Base-by-base conservation (phyloP, 2,329 filamentous ascomycete genomes). In the Coniochaeta sp. region DNA sequence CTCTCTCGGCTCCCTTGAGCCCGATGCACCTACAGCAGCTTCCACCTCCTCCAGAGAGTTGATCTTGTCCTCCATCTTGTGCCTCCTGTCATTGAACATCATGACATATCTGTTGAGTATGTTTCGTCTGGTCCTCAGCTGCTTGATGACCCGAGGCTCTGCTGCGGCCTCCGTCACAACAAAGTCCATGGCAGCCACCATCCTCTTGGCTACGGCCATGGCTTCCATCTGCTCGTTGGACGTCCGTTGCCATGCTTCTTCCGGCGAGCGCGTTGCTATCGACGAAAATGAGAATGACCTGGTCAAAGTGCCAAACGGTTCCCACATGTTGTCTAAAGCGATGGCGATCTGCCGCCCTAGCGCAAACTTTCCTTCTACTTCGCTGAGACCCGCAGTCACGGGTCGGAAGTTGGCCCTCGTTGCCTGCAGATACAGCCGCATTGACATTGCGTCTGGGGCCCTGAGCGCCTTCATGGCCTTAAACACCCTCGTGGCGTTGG, bases 401-500 rank as follows among this genome's bases (percentile, higher is more conserved):
- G 79, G 72, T 34, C 74, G 69, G 69, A 78, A 76, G 67, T 71
- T 80, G 56, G 74, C 75, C 52, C 85, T 73, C 5, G 84, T 81
- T 16, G 83, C 72, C 38, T 80, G 77, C 31, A 90, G 76, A 70
- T 87, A 90, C 7, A 79, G 69, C 43, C 78, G 76, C 62, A 89
- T 71, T 19, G 79, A 71, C 43, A 73, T 69, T 6, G 81, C 64
- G 64, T 89, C 85, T 1, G 82, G 80, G 3, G 75, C 69, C 12
- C 69, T 65, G 16, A 78, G 66, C 6, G 68, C 71, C 54, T 72
- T 67, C 88, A 93, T 92, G 58, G 83, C 70, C 58, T 86, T 78
- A 33, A 96, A 75, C 28, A 96, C 78, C 58, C 78, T 73, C 58
- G 79, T 84, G 5, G 90, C 89, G 64, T 89, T 81, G 3, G 77